phyloP scores from a whole-genome alignment of 805 yeast species.

The Barnettozyma vustinii region DNA sequence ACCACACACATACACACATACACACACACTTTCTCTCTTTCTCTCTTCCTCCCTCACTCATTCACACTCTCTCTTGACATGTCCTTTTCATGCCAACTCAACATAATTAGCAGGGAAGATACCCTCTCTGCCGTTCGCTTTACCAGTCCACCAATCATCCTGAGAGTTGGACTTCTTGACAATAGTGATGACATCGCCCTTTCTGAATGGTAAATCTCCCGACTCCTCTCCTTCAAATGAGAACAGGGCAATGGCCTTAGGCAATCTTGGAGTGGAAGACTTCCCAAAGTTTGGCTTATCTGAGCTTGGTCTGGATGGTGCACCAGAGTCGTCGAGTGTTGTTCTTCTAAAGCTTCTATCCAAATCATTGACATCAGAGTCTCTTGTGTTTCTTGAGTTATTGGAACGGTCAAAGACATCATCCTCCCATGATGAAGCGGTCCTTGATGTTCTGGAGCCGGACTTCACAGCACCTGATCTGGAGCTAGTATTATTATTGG shows the following conservation, averaged over 20 bases:
- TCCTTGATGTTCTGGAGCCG: constrained; percentile 19
- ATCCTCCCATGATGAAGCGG: constrained; percentile 76
- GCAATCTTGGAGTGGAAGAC: constrained; percentile 32
- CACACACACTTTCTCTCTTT: no score
- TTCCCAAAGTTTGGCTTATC: constrained; percentile 35
- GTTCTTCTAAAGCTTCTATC: constrained; percentile 37
- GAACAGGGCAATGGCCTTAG: constrained; percentile 86
- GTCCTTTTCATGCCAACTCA: constrained; percentile 43
- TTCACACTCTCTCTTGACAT: neutral
- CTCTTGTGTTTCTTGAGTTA: constrained; percentile 22
- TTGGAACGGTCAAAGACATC: constrained; percentile 62
- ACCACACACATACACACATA: no score
- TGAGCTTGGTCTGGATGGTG: constrained; percentile 37
- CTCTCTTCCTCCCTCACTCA: no score
- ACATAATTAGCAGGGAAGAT: constrained; percentile 98
- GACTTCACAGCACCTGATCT: constrained; percentile 10
- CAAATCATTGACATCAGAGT: constrained; percentile 30
- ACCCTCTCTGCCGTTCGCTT: constrained; percentile 76
- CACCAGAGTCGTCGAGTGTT: constrained; percentile 26
- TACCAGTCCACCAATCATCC: constrained; percentile 99
- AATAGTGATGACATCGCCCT: constrained; percentile 90
- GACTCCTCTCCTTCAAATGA: constrained; percentile 86
- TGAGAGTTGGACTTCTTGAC: constrained; percentile 79
- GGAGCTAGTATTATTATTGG: neutral
- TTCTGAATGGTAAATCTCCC: constrained; percentile 90